A percentile compares a stretch with the other conserved stretches of the same genome.
These are phyloP conservation scores for Cytospora piceicola DNA, from an alignment of 2,329 filamentous ascomycete genomes.

Conservation along the genomic window DNA sequence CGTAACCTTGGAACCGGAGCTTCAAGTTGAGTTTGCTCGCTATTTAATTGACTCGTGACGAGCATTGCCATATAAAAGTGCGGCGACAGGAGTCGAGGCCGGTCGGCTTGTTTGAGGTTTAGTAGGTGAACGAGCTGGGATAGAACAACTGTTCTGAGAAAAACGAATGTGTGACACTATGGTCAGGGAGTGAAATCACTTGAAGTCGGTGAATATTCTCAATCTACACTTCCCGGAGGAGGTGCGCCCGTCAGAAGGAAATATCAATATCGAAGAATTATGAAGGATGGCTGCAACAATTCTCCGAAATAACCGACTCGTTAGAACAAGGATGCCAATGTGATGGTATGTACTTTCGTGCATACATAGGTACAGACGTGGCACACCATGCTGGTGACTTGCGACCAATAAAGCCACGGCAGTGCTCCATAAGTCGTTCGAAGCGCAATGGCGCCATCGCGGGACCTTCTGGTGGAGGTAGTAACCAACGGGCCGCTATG, in stretches of 20 bases:
- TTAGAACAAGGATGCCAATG: neutral
- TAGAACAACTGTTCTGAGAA: neutral
- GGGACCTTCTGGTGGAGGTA: neutral
- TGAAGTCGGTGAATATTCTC: neutral
- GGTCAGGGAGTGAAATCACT: neutral
- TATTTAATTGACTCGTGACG: no score
- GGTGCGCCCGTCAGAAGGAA: neutral
- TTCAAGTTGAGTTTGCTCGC: neutral
- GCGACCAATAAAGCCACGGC: neutral
- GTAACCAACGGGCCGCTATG: neutral
- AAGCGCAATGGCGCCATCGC: conserved; percentile 3
- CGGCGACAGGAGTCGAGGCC: neutral
- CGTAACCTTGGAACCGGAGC: neutral
- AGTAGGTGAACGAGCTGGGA: neutral
- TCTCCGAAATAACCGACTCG: neutral
- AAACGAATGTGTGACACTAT: neutral
- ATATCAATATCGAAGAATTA: neutral
- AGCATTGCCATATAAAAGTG: neutral
- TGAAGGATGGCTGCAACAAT: neutral
- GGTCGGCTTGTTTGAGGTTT: neutral
- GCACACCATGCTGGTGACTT: neutral
- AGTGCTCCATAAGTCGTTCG: neutral
- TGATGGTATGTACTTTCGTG: neutral
- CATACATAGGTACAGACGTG: neutral
- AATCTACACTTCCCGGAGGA: neutral